phyloP scores from a whole-genome alignment of 164 flowering plant species.

The Umbilicus rupestris region DNA sequence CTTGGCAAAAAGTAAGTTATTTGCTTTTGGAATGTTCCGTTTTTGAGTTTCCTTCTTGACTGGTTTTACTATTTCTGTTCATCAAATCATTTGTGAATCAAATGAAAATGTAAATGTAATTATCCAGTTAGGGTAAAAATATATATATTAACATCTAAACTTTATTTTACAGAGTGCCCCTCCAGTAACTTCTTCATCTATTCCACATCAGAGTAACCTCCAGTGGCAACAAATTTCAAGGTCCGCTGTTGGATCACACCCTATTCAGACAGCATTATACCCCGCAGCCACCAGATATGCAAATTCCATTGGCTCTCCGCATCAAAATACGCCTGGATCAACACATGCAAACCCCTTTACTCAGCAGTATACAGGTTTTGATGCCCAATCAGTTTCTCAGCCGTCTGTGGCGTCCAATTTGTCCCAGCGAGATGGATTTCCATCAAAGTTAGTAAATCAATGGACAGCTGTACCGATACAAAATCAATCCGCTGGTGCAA shows the following conservation, averaged over 20 bases:
- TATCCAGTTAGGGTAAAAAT: neutral
- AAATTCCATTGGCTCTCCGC: neutral
- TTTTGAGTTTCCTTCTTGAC: neutral
- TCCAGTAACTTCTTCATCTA: neutral
- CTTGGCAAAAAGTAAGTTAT: constrained; percentile 3
- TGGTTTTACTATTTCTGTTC: neutral
- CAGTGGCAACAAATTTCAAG: constrained; percentile 3
- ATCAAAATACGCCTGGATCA: neutral
- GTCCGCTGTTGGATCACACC: neutral
- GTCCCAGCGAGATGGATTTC: neutral
- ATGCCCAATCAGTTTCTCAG: neutral
- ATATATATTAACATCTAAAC: neutral
- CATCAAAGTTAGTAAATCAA: constrained; percentile 1
- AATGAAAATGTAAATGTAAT: neutral
- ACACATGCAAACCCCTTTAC: neutral
- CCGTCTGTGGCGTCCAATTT: neutral
- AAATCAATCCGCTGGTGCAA: neutral
- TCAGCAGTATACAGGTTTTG: neutral
- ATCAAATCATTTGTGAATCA: neutral
- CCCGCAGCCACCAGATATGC: neutral
- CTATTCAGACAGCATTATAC: neutral
- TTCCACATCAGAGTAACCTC: neutral
- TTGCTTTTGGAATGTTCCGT: neutral
- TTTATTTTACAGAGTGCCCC: neutral
- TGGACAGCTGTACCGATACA: neutral